These are phyloP conservation scores for Metschnikowia lunata DNA, from an alignment of 805 yeast genomes.

Conservation along the genomic window DNA sequence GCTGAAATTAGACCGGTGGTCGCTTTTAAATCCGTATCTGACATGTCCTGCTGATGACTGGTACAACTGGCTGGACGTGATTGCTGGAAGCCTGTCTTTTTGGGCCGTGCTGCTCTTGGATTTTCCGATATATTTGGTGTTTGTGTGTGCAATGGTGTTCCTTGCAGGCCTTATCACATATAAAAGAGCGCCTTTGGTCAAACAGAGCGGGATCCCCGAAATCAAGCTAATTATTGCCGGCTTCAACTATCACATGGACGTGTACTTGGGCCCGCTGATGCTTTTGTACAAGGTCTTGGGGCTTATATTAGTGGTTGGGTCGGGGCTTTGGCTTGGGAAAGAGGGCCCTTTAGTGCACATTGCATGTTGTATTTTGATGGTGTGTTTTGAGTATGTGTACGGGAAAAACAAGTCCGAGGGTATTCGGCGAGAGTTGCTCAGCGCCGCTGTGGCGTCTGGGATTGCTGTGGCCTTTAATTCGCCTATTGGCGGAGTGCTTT, in stretches of 20 bases:
- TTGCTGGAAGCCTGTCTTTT: constrained; percentile 17
- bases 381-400: constrained; percentile 29
- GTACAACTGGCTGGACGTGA: constrained; percentile 34
- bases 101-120: constrained; percentile 23
- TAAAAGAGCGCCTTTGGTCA: constrained; percentile 24
- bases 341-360: constrained; percentile 87
- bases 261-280: constrained; percentile 49
- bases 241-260: constrained; percentile 41
- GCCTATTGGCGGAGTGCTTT: constrained; percentile 84
- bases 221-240: constrained; percentile 68
- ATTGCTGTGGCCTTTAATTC: constrained; percentile 82
- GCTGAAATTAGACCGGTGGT: constrained; percentile 34
- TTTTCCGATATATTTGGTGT: constrained; percentile 32
- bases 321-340: constrained; percentile 79
- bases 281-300: constrained; percentile 56
- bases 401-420: constrained; percentile 47
- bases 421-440: constrained; percentile 55
- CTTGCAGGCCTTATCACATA: constrained; percentile 30
- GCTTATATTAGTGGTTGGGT: constrained; percentile 60
- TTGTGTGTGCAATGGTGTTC: constrained; percentile 23
- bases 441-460: constrained; percentile 81
- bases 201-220: constrained; percentile 68
- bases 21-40: constrained; percentile 39
- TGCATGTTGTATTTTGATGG: constrained; percentile 49
- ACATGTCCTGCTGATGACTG: constrained; percentile 40